phyloP scores from a whole-genome alignment of 257 asterid species.

The Thymus mandschuricus region DNA sequence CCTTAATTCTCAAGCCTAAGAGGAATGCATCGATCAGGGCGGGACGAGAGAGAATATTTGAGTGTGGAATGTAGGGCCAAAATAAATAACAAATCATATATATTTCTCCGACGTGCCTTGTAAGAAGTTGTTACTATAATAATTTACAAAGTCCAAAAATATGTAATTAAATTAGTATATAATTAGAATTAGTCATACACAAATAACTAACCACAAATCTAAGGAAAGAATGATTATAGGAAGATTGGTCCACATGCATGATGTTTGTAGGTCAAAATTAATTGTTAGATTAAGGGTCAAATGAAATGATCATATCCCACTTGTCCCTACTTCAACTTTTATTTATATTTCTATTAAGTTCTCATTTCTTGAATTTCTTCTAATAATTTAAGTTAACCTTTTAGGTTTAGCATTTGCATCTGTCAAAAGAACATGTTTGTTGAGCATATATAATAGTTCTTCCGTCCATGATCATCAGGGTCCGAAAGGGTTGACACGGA shows the following conservation, averaged over 20 bases:
- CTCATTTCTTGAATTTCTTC: too few relatives aligned
- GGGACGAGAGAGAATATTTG: too few relatives aligned
- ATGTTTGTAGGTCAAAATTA: not conserved
- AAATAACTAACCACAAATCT: not conserved
- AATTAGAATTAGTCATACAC: not conserved
- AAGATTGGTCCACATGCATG: constrained; percentile 3
- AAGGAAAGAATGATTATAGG: too few relatives aligned
- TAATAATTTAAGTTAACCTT: not conserved
- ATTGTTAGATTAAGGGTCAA: not conserved
- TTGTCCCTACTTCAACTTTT: not conserved
- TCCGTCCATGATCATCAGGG: too few relatives aligned
- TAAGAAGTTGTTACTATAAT: too few relatives aligned
- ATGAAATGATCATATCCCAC: not conserved
- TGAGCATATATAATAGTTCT: too few relatives aligned
- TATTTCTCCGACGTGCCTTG: not conserved
- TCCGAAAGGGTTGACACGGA: too few relatives aligned
- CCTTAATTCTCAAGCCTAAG: too few relatives aligned
- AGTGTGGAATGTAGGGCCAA: too few relatives aligned
- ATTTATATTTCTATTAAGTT: not conserved
- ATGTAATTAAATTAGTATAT: not conserved
- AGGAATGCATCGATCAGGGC: too few relatives aligned
- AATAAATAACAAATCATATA: not conserved
- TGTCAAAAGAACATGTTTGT: too few relatives aligned
- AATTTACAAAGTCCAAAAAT: not conserved
- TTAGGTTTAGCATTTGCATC: not conserved